A percentile compares a stretch with the other conserved stretches of the same genome.
phyloP scores from a whole-genome alignment of 2,329 filamentous ascomycete genomes.

The Epichloe sylvatica region DNA sequence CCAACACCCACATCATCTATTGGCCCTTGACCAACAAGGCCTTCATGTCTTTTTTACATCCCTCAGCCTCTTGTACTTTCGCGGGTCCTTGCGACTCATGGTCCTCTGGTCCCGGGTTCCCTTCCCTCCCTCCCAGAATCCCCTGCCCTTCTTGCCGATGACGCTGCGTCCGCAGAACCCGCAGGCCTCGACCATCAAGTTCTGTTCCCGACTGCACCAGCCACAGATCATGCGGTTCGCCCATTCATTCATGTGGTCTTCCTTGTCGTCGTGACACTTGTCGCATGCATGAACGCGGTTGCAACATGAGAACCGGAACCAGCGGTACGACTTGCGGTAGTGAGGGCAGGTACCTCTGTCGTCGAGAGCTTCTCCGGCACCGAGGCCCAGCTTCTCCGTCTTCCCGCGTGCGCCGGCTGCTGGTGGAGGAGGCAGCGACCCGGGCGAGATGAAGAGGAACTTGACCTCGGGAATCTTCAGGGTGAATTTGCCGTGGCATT shows the following conservation, averaged over 20 bases:
- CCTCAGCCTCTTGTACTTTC: slow-evolving; percentile 54
- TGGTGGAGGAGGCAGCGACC: slow-evolving; percentile 28
- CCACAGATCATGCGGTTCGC: slow-evolving; percentile 75
- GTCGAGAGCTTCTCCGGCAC: slow-evolving; percentile 42
- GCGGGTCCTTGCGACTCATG: slow-evolving; percentile 65
- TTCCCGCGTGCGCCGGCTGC: slow-evolving; percentile 28
- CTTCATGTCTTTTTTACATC: not conserved
- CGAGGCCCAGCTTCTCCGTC: slow-evolving; percentile 41
- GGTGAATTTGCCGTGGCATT: slow-evolving; percentile 67
- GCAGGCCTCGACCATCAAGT: slow-evolving; percentile 64
- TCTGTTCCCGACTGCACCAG: slow-evolving; percentile 67
- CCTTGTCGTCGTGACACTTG: slow-evolving; percentile 59
- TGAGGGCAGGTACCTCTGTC: slow-evolving; percentile 40
- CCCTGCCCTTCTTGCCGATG: slow-evolving; percentile 48
- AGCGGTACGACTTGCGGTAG: slow-evolving; percentile 45
- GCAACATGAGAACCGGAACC: slow-evolving; percentile 54
- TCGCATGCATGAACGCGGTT: slow-evolving; percentile 46
- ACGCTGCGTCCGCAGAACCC: slow-evolving; percentile 57
- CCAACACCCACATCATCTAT: too few relatives aligned
- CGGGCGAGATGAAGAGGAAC: slow-evolving; percentile 56
- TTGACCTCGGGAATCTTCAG: slow-evolving; percentile 68
- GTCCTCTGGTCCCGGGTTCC: slow-evolving; percentile 56
- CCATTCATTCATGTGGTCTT: slow-evolving; percentile 65
- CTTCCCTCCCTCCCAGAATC: slow-evolving; percentile 81
- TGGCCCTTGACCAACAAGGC: too few relatives aligned